Evolutionary conservation across 1,284 basidiomycete species (phyloP).

Genomic region (Peniophora sp.): DNA sequence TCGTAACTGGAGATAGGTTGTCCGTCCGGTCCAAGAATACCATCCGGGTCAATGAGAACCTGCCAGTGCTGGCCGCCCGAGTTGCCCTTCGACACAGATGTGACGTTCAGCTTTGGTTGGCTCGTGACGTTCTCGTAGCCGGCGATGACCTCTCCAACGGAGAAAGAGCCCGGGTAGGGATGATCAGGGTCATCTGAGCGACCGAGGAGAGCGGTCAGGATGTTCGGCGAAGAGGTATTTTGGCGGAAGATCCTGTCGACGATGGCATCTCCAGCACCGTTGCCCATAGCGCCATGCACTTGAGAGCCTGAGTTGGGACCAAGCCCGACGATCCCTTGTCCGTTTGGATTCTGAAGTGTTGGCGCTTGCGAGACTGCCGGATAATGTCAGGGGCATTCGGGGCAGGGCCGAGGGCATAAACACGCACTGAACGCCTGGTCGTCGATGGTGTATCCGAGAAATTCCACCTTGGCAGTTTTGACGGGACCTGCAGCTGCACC

Average conservation of each 20-base stretch:
- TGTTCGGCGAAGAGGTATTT: conserved; percentile 47
- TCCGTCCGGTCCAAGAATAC: conserved; percentile 33
- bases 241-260: conserved; percentile 58
- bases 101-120: conserved; percentile 27
- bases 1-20: conserved; percentile 31
- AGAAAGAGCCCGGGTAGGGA: conserved; percentile 28
- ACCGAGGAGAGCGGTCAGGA: conserved; percentile 39
- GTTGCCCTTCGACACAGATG: conserved; percentile 15
- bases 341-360: conserved; percentile 15
- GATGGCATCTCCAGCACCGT: conserved; percentile 34
- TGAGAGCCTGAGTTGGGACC: conserved; percentile 28
- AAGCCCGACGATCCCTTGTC: conserved; percentile 29
- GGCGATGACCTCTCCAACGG: conserved; percentile 24
- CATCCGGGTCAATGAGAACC: conserved; percentile 25
- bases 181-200: conserved; percentile 23
- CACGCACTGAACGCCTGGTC: conserved; percentile 58
- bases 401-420: neutral
- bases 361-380: conserved; percentile 17
- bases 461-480: conserved; percentile 41
- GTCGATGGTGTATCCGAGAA: conserved; percentile 44
- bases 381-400: neutral
- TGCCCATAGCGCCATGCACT: conserved; percentile 17
- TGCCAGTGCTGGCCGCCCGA: conserved; percentile 30
- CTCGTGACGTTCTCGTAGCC: conserved; percentile 24
- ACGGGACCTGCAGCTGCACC: conserved; percentile 43